Base-by-base conservation (phyloP, 768 basidiomycete species). In the Chiua virens region DNA sequence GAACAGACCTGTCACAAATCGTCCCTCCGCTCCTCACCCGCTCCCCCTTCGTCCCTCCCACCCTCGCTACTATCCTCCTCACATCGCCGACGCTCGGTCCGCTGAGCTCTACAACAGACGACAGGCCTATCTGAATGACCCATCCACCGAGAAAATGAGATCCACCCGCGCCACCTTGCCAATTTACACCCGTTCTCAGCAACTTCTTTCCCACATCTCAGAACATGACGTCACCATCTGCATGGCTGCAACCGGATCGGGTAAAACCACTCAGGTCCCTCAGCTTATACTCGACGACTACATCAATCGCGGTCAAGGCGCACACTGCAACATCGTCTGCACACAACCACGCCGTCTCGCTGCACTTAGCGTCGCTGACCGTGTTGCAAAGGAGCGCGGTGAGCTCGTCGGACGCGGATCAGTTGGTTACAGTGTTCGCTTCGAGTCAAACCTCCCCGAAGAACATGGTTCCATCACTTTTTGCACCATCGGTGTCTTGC, bases 181-280 rank as follows among this genome's bases (percentile, higher is more conserved):
- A 13, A 86, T 98, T 11, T 83, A 81, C 55, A 76, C 84, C 17
- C 80, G 84, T 54, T 78, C 86, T 2, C 73, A 77, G 5, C 79
- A 87, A 10, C 76, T 97, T 37, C 64, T 96, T 45, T 64, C 76
- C 2, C 85, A 87, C 53, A 83, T 98, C 57, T 71, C 74, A 18
- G 71, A 80, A 27, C 83, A 96, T 67, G 89, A 93, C 14, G 92
- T 97, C 51, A 89, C 89, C 1, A 84, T 96, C 58, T 84, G 87
- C 58, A 88, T 92, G 86, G 92, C 92, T 42, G 82, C 88, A 8
- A 93, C 93, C 3, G 92, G 92, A 32, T 93, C 91, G 2, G 92
- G 94, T 2, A 97, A 97, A 73, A 96, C 92, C 8, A 97, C 94
- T 0, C 95, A 98, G 68, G 82, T 97, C 22, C 95, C 95, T 6